A percentile compares a stretch with the other conserved stretches of the same genome.
Conservation (phyloP, 306 rosid genomes). For the Pachyrhizus erosus region DNA sequence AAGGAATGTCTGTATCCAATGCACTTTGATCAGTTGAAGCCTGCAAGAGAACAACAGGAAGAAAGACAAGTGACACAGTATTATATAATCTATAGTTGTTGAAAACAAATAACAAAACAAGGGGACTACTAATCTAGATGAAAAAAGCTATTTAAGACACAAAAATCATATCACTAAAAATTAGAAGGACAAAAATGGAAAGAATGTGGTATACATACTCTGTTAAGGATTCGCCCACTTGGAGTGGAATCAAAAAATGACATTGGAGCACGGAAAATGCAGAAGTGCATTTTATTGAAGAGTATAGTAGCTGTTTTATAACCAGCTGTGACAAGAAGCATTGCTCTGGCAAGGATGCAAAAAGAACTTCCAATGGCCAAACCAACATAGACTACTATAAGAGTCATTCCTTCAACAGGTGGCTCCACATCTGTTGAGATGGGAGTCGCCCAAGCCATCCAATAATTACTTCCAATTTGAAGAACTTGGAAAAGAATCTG, state of each 20-base stretch:
- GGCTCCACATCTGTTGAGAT: slow-evolving; percentile 64
- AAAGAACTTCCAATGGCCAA: slow-evolving; percentile 78
- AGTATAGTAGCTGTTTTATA: slow-evolving; percentile 78
- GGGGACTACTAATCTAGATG: background rate
- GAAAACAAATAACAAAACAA: slow-evolving; percentile 8
- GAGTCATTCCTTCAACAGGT: slow-evolving; percentile 54
- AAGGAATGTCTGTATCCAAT: slow-evolving; percentile 32
- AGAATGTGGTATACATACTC: slow-evolving; percentile 52
- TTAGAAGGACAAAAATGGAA: background rate
- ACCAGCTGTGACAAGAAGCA: slow-evolving; percentile 62
- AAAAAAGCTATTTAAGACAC: slow-evolving; percentile 12
- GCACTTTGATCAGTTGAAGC: slow-evolving; percentile 50
- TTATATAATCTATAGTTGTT: background rate
- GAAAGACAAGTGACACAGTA: background rate
- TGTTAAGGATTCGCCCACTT: slow-evolving; percentile 80
- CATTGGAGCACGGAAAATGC: slow-evolving; percentile 90
- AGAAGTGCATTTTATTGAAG: slow-evolving; percentile 75
- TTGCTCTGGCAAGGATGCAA: slow-evolving; percentile 58
- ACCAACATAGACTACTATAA: slow-evolving; percentile 64
- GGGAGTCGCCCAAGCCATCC: slow-evolving; percentile 97
- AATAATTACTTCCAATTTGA: slow-evolving; percentile 92
- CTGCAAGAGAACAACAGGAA: slow-evolving; percentile 18
- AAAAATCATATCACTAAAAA: background rate
- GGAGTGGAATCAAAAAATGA: slow-evolving; percentile 92
- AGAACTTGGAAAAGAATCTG: slow-evolving; percentile 70